Evolutionary conservation across 73 alveolate species (phyloP).

Genomic region (Stentor roeselii): DNA sequence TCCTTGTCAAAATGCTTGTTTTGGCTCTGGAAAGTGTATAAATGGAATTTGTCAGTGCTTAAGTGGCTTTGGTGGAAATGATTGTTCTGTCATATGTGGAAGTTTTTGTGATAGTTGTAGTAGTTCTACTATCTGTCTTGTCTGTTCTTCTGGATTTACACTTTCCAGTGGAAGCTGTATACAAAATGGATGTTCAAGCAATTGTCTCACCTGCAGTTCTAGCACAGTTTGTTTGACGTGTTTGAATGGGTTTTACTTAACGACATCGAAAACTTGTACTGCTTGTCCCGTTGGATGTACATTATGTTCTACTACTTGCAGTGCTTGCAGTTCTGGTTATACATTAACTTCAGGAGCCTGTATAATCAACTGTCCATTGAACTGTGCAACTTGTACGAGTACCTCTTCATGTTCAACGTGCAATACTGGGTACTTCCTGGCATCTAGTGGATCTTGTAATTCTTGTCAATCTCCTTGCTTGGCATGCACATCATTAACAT

Average conservation of each 20-base stretch:
- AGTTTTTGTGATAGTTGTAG: background rate
- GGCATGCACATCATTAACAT: background rate
- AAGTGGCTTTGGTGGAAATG: background rate
- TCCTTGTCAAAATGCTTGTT: background rate
- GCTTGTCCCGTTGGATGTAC: conserved; percentile 1
- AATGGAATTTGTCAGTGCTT: background rate
- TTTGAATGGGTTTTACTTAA: too few species aligned
- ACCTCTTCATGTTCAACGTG: background rate
- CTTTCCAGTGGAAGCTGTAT: background rate
- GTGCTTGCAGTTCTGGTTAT: background rate
- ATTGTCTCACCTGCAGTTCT: background rate
- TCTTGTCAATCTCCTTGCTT: background rate
- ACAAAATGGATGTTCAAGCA: background rate
- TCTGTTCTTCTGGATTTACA: background rate
- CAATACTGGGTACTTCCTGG: background rate
- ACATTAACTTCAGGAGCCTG: background rate
- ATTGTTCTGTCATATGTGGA: background rate
- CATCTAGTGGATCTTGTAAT: background rate
- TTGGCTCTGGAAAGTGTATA: background rate
- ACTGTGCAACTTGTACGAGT: background rate
- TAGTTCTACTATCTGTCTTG: background rate
- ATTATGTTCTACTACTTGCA: background rate
- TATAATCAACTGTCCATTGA: background rate
- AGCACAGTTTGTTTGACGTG: too few species aligned
- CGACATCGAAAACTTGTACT: background rate